phyloP scores from a whole-genome alignment of 2,329 filamentous ascomycete genomes.

The Metarhizium sp. region DNA sequence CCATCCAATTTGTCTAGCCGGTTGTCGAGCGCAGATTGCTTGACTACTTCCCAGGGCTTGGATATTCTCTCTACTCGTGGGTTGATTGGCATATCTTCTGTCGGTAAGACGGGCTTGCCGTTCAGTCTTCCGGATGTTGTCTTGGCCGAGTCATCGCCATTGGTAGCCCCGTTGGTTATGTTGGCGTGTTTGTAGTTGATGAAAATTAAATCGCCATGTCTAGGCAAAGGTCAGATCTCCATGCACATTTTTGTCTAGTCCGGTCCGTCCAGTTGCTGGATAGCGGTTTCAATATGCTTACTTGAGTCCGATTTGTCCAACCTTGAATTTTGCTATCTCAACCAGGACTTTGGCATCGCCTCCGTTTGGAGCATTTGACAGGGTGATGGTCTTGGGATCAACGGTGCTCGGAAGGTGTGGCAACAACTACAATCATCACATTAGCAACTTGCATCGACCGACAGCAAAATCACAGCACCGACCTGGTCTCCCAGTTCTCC shows the following conservation, averaged over 20 bases:
- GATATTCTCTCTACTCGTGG: constrained; percentile 53
- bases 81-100: constrained; percentile 57
- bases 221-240: constrained; percentile 26
- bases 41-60: constrained; percentile 71
- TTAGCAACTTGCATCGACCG: background rate
- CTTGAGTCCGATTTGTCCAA: constrained; percentile 53
- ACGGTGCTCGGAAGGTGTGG: constrained; percentile 52
- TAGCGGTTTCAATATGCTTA: constrained; percentile 20
- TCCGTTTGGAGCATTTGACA: constrained; percentile 52
- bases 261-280: constrained; percentile 5
- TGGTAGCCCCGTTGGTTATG: constrained; percentile 21
- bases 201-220: constrained; percentile 87
- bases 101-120: constrained; percentile 62
- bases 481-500: constrained; percentile 47
- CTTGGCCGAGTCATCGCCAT: constrained; percentile 25
- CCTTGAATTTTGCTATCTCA: constrained; percentile 46
- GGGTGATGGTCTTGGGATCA: constrained; percentile 47
- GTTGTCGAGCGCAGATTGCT: constrained; percentile 82
- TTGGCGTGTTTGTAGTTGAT: constrained; percentile 64
- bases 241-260: background rate
- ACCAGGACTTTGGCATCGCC: constrained; percentile 48
- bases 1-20: constrained; percentile 78
- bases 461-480: constrained; percentile 5
- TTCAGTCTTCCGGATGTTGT: constrained; percentile 61
- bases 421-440: constrained; percentile 37